These are phyloP conservation scores for Nemania serpens DNA, from an alignment of 2,329 filamentous ascomycete genomes.

Conservation along the genomic window DNA sequence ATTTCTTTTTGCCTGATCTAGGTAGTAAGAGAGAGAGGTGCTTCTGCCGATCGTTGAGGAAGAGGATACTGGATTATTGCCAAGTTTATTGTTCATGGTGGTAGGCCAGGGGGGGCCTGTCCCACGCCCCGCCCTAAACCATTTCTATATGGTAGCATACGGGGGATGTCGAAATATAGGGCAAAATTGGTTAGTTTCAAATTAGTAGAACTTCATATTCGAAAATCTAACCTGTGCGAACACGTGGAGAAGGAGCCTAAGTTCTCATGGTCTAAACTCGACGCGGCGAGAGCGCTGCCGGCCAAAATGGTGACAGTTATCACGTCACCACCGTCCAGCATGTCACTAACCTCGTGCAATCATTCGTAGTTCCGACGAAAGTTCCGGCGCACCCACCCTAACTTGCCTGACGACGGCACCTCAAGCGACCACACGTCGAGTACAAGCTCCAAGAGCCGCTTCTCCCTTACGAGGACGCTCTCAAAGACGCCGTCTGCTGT, in stretches of 20 bases:
- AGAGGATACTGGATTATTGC: background rate
- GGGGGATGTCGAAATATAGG: too few species aligned
- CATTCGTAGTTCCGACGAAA: background rate
- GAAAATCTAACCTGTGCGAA: background rate
- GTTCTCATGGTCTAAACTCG: background rate
- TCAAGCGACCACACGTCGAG: background rate
- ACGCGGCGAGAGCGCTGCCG: constrained; percentile 19
- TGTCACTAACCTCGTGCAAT: background rate
- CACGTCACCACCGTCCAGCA: background rate
- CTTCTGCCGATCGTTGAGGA: background rate
- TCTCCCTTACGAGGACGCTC: constrained; percentile 1
- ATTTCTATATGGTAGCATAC: background rate
- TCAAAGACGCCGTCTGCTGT: background rate
- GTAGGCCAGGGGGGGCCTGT: background rate
- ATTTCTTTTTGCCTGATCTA: background rate
- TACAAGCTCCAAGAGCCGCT: constrained; percentile 1
- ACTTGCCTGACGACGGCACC: background rate
- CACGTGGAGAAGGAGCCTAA: background rate
- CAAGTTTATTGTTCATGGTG: too few species aligned
- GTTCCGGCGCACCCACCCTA: background rate
- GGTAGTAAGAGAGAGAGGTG: background rate
- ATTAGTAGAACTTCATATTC: too few species aligned
- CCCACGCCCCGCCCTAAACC: background rate
- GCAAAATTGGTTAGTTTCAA: too few species aligned
- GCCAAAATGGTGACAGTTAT: constrained; percentile 2